Evolutionary conservation across 2,329 filamentous ascomycete species (phyloP).

Genomic region (Dothideomycetes sp.): DNA sequence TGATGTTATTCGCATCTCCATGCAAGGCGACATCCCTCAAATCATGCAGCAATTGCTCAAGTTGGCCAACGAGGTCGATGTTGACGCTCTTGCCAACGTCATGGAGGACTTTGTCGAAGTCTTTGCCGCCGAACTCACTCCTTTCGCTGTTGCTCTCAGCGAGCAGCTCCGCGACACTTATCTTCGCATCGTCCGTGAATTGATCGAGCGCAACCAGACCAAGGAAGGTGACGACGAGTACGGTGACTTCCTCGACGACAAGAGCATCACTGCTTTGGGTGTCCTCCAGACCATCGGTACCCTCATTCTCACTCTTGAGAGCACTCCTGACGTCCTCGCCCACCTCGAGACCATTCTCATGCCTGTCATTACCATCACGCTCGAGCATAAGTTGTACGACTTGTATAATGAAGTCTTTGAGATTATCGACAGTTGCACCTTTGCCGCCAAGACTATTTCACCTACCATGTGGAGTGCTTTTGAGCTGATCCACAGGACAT

Average conservation of each 20-base stretch:
- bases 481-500: constrained; percentile 90
- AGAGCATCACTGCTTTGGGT: constrained; percentile 93
- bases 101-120: constrained; percentile 99
- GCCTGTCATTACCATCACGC: constrained; percentile 90
- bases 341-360: constrained; percentile 94
- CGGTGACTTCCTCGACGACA: constrained; percentile 91
- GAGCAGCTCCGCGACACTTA: constrained; percentile 96
- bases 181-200: constrained; percentile 80
- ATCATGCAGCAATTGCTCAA: constrained; percentile 99
- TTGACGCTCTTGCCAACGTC: constrained; percentile 92
- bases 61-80: constrained; percentile 93
- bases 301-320: constrained; percentile 90
- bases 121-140: constrained; percentile 91
- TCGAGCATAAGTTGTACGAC: constrained; percentile 97
- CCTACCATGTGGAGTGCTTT: constrained; percentile 98
- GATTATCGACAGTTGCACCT: constrained; percentile 98
- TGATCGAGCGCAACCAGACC: constrained; percentile 78
- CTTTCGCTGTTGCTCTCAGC: constrained; percentile 90
- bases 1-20: constrained; percentile 84
- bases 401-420: constrained; percentile 98
- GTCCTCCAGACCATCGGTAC: constrained; percentile 97
- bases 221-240: constrained; percentile 69
- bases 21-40: constrained; percentile 96
- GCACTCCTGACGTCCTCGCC: constrained; percentile 86
- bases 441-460: constrained; percentile 91